Evolutionary conservation across 192 early-diverging fungal species (phyloP).

Genomic region (Coemansia sp.): DNA sequence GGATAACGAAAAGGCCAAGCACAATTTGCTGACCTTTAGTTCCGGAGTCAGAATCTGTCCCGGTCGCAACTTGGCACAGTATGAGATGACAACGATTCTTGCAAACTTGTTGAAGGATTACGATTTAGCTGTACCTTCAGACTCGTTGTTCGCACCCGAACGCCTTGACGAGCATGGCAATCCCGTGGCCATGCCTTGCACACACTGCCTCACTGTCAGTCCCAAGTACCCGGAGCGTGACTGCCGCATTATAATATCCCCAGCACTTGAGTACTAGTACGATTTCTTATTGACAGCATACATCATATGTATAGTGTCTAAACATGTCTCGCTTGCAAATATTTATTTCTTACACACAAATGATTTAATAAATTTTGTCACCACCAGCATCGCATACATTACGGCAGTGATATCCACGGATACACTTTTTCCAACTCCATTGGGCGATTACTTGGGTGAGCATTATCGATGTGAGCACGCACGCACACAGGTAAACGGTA

Average conservation of each 20-base stretch:
- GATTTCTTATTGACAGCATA: background rate
- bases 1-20: background rate
- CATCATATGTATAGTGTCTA: no score
- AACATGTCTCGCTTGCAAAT: no score
- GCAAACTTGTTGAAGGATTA: constrained; percentile 9
- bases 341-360: no score
- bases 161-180: constrained; percentile 8
- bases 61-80: constrained; percentile 29
- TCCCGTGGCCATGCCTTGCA: constrained; percentile 20
- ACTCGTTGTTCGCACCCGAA: constrained; percentile 9
- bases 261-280: background rate
- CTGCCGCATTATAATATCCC: background rate
- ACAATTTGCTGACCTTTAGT: constrained; percentile 30
- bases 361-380: no score
- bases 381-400: no score
- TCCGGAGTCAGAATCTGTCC: constrained; percentile 36
- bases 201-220: constrained; percentile 11
- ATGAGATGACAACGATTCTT: constrained; percentile 22
- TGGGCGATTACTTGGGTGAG: no score
- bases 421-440: no score
- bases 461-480: no score
- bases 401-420: no score
- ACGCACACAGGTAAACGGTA: no score
- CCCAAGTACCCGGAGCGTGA: constrained; percentile 32
- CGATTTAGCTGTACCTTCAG: no score